These are phyloP conservation scores for Apophysomyces ossiformis DNA, from an alignment of 371 early-diverging fungal species.

Conservation along the genomic window DNA sequence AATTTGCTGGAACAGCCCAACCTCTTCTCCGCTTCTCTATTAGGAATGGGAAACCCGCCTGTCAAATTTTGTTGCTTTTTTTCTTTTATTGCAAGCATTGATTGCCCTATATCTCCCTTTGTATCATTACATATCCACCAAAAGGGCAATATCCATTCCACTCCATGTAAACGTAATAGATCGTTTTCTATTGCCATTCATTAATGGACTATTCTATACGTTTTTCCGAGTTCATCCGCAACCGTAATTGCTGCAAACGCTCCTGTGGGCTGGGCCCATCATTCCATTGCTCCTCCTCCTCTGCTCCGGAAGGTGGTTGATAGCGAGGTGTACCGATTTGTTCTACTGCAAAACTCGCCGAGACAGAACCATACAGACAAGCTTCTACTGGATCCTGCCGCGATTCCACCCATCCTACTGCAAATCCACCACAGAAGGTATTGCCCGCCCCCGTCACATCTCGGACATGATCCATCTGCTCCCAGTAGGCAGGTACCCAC, in stretches of 20 bases:
- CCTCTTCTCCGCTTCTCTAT: no score
- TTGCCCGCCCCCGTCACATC: constrained; percentile 60
- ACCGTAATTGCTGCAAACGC: constrained; percentile 20
- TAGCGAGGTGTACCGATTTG: constrained; percentile 46
- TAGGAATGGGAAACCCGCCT: no score
- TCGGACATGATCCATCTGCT: constrained; percentile 20
- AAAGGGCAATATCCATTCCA: no score
- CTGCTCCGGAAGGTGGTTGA: background rate
- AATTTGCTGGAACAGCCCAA: no score
- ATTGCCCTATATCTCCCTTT: no score
- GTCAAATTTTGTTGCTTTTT: no score
- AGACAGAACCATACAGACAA: constrained; percentile 42
- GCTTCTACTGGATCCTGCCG: constrained; percentile 33
- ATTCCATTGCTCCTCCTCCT: constrained; percentile 33
- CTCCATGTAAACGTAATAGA: no score
- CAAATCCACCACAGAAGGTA: constrained; percentile 42
- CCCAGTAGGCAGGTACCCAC: constrained; percentile 50
- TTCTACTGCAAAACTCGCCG: constrained; percentile 49
- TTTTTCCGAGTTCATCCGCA: background rate
- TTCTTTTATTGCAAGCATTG: no score
- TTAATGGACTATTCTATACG: background rate
- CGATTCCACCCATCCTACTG: constrained; percentile 36
- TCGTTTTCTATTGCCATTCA: background rate
- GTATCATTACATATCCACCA: no score
- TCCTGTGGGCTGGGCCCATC: constrained; percentile 27